Evolutionary conservation across 2,329 filamentous ascomycete genomes (phyloP).

Genomic region (Claviceps humidiphila): DNA sequence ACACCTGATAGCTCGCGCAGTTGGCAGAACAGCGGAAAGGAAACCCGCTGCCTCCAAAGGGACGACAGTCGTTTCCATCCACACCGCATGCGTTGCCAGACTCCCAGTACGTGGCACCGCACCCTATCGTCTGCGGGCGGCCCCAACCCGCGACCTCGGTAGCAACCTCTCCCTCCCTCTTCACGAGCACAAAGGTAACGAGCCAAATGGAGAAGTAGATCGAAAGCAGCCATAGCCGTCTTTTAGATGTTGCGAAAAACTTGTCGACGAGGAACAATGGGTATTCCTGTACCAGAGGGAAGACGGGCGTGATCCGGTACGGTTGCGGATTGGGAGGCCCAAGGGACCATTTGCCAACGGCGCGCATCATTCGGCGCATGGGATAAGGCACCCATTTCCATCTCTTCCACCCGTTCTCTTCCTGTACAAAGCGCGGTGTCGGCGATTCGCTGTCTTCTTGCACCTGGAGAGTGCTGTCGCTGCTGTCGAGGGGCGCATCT

Average conservation of each 20-base stretch:
- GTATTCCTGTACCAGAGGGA: slow-evolving; percentile 53
- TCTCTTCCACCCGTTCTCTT: slow-evolving; percentile 31
- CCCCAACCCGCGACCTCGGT: slow-evolving; percentile 57
- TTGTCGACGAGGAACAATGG: slow-evolving; percentile 51
- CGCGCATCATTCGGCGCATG: slow-evolving; percentile 31
- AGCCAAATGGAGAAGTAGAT: slow-evolving; percentile 55
- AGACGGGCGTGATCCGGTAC: slow-evolving; percentile 40
- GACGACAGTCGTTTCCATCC: slow-evolving; percentile 61
- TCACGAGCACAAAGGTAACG: slow-evolving; percentile 53
- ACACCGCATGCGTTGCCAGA: slow-evolving; percentile 59
- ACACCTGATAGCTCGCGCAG: slow-evolving; percentile 50
- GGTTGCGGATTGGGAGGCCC: slow-evolving; percentile 41
- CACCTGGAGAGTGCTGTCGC: slow-evolving; percentile 28
- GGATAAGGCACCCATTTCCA: slow-evolving; percentile 48
- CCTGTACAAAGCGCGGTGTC: slow-evolving; percentile 48
- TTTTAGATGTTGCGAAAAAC: slow-evolving; percentile 44
- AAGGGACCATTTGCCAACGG: slow-evolving; percentile 34
- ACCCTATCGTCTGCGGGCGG: slow-evolving; percentile 49
- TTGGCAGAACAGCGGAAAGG: slow-evolving; percentile 64
- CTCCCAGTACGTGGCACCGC: slow-evolving; percentile 57
- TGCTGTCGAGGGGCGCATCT: slow-evolving; percentile 27
- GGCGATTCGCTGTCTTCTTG: slow-evolving; percentile 28
- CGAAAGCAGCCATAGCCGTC: slow-evolving; percentile 45
- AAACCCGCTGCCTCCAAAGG: slow-evolving; percentile 57
- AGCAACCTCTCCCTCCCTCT: slow-evolving; percentile 46